Evolutionary conservation across 2,329 filamentous ascomycete species (phyloP).

Genomic region (Tolypocladium inflatum): DNA sequence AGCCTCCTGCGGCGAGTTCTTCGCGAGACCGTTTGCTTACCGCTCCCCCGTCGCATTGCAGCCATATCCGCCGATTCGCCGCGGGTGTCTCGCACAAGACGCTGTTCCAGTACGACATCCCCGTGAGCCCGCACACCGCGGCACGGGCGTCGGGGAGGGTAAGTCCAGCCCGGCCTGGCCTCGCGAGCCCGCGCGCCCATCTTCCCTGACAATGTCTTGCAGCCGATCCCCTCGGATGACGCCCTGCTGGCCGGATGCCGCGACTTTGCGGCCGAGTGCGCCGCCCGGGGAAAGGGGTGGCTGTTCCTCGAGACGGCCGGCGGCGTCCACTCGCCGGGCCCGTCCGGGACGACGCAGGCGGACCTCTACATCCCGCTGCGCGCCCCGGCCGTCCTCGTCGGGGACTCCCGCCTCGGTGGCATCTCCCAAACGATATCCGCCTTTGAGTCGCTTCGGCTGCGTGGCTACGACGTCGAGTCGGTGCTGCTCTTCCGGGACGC

Average conservation of each 20-base stretch:
- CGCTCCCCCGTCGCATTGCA: conserved; percentile 16
- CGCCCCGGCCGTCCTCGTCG: conserved; percentile 65
- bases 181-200: conserved; percentile 1
- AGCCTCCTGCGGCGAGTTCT: no score
- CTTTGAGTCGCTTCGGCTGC: conserved; percentile 66
- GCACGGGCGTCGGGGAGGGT: conserved; percentile 40
- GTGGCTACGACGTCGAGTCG: conserved; percentile 67
- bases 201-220: not conserved
- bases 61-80: conserved; percentile 54
- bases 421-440: conserved; percentile 75
- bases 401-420: conserved; percentile 66
- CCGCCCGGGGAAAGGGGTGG: conserved; percentile 38
- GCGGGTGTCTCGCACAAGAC: conserved; percentile 39
- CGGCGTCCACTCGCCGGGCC: conserved; percentile 70
- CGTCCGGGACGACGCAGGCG: conserved; percentile 66
- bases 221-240: conserved; percentile 41
- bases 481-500: conserved; percentile 60
- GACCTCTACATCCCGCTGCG: conserved; percentile 68
- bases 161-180: conserved; percentile 5
- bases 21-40: no score
- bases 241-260: conserved; percentile 32
- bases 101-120: conserved; percentile 62
- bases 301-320: conserved; percentile 74
- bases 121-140: conserved; percentile 71
- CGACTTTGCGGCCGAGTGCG: conserved; percentile 31